Evolutionary conservation across 331 rosid species (phyloP), one percentile per base, ranked within the genome.

Genomic region (Phaseolus coccineus): DNA sequence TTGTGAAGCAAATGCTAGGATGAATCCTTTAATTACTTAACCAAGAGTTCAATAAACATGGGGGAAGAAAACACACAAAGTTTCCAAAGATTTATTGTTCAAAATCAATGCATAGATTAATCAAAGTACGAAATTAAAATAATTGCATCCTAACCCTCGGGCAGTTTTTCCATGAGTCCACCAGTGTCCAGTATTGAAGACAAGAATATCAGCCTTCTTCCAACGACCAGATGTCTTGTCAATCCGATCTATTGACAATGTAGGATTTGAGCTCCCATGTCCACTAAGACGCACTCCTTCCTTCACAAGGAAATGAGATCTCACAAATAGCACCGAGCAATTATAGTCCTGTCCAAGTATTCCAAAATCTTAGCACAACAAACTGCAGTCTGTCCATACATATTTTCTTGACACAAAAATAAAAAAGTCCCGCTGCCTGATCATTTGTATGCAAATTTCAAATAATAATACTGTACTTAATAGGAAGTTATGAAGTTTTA

Each of bases 111-210:
- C 72, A 64, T 47, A 67, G 35, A 70, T 63, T 62, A 70, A 66
- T 39, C 52, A 80, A 56, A 44, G 71, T 40, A 61, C 14, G 53
- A 51, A 50, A 76, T 27, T 27, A 69, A 35, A 52, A 74, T 46
- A 61, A 84, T 58, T 62, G 85, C 73, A 82, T 76, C 56, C 94
- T 61, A 81, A 96, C 98, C 99, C 99, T 24, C 98, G 90, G 63
- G 97, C 89, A 74, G 95, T 96, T 91, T 96, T 96, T 80, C 99
- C 99, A 89, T 96, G 98, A 85, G 94, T 56, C 99, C 98, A 96
- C 99, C 99, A 93, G 80, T 96, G 99, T 62, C 96, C 99, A n/a
- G 99, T 93, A 84, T 96, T 96, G 76, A 96, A 91, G 87, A 96
- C 88, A 42, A 96, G 97, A 89, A 96, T 93, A 85, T 93, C 91